Base-by-base conservation (phyloP, 768 basidiomycete species). In the Termitomyces sp. region DNA sequence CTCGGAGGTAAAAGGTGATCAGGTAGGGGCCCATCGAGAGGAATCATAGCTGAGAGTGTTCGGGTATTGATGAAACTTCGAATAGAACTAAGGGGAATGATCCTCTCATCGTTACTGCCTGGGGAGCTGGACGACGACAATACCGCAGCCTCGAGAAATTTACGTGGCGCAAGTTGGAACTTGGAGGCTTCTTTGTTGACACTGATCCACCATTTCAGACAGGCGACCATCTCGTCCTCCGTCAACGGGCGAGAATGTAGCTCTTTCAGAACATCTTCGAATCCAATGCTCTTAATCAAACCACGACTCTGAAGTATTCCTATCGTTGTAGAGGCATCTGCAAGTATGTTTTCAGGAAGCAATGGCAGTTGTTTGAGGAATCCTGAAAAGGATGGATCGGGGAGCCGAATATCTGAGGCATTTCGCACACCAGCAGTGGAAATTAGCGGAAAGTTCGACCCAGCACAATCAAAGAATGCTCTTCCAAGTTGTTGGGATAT, bases 141-240 rank as follows among this genome's bases (percentile, higher is more conserved):
- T 14, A 96, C 78, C 1, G 86, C 86, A 4, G 86, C 87, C 59
- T 86, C 79, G 18, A 96, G 71, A 18, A 98, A 77, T 56, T 90
- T 75, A 61, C 78, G 86, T 60, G 75, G 73, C 14, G 71, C 59
- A 49, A 81, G 70, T n/a, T 77, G 70, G 14, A 71, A 62, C 38
- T 63, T 69, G 40, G 66, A 68, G 26, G 74, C 73, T 64, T 66
- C 72, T 55, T 71, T 74, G 47, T 66, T 72, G 55, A 75, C 46
- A 52, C 70, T 73, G 52, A 80, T 78, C 90, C 94, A 94, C 96
- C 97, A 98, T 57, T 83, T 83, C 60, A 98, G 73, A 70, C 90
- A 94, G 3, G 84, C 85, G n/a, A 87, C 68, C 72, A 90, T 86
- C 66, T 98, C 92, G 5, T 75, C 72, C 66, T 90, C 82, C 4